Conservation (phyloP, 768 basidiomycete species). For the Trametes elegans region DNA sequence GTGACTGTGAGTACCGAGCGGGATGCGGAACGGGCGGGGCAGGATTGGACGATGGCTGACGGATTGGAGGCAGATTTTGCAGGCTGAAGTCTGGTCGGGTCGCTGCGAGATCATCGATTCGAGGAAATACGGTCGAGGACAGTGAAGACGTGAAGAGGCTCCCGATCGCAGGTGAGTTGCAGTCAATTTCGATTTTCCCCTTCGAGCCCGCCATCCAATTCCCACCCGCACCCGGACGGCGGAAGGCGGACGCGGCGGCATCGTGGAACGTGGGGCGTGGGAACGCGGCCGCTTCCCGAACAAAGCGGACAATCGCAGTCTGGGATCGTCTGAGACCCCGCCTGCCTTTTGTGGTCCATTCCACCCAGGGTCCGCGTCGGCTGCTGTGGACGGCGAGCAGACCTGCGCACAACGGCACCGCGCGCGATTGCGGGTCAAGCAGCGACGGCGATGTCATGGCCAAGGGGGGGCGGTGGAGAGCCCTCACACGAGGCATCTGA, state of each 20-base stretch:
- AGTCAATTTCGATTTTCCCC: slow-evolving; percentile 17
- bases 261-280: slow-evolving; percentile 28
- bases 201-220: background rate
- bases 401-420: background rate
- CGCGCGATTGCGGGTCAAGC: slow-evolving; percentile 3
- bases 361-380: too few species aligned
- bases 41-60: slow-evolving; percentile 17
- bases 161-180: slow-evolving; percentile 18
- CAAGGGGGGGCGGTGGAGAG: slow-evolving; percentile 18
- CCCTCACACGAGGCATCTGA: slow-evolving; percentile 21
- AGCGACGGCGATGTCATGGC: slow-evolving; percentile 14
- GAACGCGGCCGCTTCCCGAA: slow-evolving; percentile 10
- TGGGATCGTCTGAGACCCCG: slow-evolving; percentile 2
- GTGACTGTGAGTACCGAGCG: slow-evolving; percentile 15
- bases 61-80: slow-evolving; percentile 14
- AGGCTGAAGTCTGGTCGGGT: slow-evolving; percentile 15
- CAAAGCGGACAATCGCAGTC: slow-evolving; percentile 5
- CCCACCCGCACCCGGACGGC: background rate
- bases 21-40: slow-evolving; percentile 1
- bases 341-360: background rate
- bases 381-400: too few species aligned
- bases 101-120: slow-evolving; percentile 14
- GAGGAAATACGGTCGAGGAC: slow-evolving; percentile 15
- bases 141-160: slow-evolving; percentile 13
- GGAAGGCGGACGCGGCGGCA: slow-evolving; percentile 13